Conservation (phyloP, 805 yeast species). For the Lipomyces starkeyi region DNA sequence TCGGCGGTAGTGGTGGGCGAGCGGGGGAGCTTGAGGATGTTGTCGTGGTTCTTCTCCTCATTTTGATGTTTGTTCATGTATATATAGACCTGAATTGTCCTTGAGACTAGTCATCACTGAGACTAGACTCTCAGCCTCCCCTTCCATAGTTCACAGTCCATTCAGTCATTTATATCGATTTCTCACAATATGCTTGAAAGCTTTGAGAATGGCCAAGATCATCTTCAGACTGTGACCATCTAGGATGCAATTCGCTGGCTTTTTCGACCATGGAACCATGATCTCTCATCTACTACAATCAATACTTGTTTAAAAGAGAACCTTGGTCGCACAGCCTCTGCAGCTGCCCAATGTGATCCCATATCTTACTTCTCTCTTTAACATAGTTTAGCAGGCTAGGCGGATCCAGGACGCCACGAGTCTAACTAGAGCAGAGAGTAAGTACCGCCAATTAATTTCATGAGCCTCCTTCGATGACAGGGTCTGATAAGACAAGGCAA, state of each 20-base stretch:
- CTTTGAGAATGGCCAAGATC: constrained; percentile 4
- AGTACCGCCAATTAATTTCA: no score
- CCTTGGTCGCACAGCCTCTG: constrained; percentile 2
- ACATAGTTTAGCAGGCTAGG: background rate
- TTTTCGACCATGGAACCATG: constrained; percentile 1
- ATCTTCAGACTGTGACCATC: background rate
- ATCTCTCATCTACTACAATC: background rate
- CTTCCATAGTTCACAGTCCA: no score
- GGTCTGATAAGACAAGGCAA: no score
- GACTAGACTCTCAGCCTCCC: no score
- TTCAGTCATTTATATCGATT: background rate
- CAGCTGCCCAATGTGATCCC: constrained; percentile 6
- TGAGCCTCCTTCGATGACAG: no score
- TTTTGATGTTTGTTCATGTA: no score
- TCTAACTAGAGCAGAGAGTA: no score
- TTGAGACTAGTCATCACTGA: no score
- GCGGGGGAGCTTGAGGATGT: no score
- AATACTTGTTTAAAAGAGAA: background rate
- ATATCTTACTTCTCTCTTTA: constrained; percentile 5
- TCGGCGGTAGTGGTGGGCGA: no score
- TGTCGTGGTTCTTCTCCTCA: no score
- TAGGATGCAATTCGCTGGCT: constrained; percentile 4
- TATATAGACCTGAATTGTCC: no score
- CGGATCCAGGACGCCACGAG: constrained; percentile 1
- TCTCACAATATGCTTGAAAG: constrained; percentile 3